Evolutionary conservation across 768 basidiomycete species (phyloP), one percentile per base, ranked within the genome.

Genomic region (Lentinus tigrinus): DNA sequence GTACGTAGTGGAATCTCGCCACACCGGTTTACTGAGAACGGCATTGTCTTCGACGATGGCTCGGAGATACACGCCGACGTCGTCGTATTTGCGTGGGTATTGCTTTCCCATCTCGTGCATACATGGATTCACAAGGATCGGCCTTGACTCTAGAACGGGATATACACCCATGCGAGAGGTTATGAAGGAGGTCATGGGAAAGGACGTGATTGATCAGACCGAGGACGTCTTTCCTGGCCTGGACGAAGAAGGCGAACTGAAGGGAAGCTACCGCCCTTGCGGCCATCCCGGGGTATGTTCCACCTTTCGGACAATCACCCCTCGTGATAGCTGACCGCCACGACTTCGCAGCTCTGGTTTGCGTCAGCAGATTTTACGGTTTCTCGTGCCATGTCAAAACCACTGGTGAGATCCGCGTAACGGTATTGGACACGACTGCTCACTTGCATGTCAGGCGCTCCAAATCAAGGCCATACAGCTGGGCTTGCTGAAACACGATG

Each of bases 161-260:
- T 78, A 75, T 56, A 55, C 69, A 6, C 57, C 56, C 9, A 74
- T 74, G 13, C 65, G 69, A 4, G 68, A 75, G n/a, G 64, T 67
- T 0, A 65, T 71, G 58, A 67, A 63, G 36, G 58, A 62, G 17
- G 47, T 72, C 3, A 75, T 79, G 40, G 77, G 78, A 7, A 67
- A 71, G 34, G 72, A 73, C 16, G 62, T 71, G 8, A 70, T 75
- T 11, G 68, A 69, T 13, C 56, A 66, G 24, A 74, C 73, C 4
- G 63, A 67, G 50, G 16, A 37, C 24, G 65, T 77, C 2, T 77
- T 73, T 72, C 31, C 31, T 13, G 77, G 77, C 1, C 21, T 78
- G n/a, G 76, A 81, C 53, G 70, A 72, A 27, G 78, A 78, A 61
- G 77, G 75, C 2, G 78, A 79, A 52, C 46, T 74, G 2, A 61